A percentile compares a stretch with the other conserved stretches of the same genome.
Evolutionary conservation across 2,329 filamentous ascomycete genomes (phyloP).

Genomic region (Trichoderma aggressivum): DNA sequence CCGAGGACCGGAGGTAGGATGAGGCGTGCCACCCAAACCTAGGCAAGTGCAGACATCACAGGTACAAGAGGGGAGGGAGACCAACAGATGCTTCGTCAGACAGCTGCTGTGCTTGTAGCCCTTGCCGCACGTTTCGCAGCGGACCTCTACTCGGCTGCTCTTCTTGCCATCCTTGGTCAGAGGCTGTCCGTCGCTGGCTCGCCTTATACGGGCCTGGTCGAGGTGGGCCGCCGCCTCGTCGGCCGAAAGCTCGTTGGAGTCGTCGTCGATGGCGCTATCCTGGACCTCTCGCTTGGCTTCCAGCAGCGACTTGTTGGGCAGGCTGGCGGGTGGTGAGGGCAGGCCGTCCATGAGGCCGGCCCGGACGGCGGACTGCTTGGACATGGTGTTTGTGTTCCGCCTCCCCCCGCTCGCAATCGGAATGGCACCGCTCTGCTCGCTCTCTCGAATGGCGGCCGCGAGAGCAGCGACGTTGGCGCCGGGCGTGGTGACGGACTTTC

Average conservation of each 20-base stretch:
- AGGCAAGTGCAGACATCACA: constrained; percentile 15
- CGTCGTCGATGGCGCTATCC: constrained; percentile 68
- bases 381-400: constrained; percentile 58
- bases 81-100: constrained; percentile 99
- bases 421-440: constrained; percentile 53
- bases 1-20: background rate
- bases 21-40: constrained; percentile 18
- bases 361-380: constrained; percentile 57
- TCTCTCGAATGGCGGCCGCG: constrained; percentile 69
- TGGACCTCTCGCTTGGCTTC: constrained; percentile 47
- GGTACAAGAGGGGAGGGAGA: constrained; percentile 54
- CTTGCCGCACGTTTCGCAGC: constrained; percentile 97
- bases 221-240: constrained; percentile 51
- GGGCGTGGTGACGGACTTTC: constrained; percentile 86
- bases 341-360: constrained; percentile 54
- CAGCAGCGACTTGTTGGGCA: constrained; percentile 55
- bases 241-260: constrained; percentile 55
- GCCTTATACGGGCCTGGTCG: constrained; percentile 51
- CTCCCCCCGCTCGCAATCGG: constrained; percentile 56
- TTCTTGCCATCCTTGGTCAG: constrained; percentile 82
- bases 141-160: constrained; percentile 77
- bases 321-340: constrained; percentile 63
- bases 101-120: constrained; percentile 99
- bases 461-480: constrained; percentile 71
- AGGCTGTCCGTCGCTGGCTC: constrained; percentile 83